Conservation (phyloP, 345 rosid genomes). For the Hypericum androsaemum region DNA sequence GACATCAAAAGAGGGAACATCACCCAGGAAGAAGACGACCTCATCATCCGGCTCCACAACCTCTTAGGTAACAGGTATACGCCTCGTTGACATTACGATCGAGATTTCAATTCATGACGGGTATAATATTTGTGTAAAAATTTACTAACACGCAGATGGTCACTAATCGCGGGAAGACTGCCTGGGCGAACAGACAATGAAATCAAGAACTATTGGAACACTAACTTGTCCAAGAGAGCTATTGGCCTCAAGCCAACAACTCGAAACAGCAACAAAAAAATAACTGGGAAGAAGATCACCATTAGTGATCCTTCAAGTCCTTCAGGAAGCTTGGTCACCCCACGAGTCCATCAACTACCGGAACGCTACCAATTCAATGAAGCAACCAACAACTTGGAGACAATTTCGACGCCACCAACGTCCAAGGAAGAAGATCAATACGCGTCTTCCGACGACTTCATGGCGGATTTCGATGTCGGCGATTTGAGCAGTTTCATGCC, state of each 20-base stretch:
- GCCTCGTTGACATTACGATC: background rate
- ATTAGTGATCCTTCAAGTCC: too few relatives aligned
- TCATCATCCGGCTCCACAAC: constrained; percentile 45
- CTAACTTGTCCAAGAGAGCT: constrained; percentile 34
- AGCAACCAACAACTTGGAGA: too few relatives aligned
- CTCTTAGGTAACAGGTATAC: constrained; percentile 54
- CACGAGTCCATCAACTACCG: too few relatives aligned
- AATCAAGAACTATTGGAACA: constrained; percentile 60
- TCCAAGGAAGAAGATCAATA: too few relatives aligned
- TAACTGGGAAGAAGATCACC: too few relatives aligned
- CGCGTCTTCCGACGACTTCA: too few relatives aligned
- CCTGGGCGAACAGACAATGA: constrained; percentile 69
- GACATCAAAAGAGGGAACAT: constrained; percentile 55
- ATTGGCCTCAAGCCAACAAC: background rate
- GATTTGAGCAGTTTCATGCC: too few relatives aligned
- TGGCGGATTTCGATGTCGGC: too few relatives aligned
- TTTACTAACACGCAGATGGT: constrained; percentile 31
- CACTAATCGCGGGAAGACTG: constrained; percentile 53
- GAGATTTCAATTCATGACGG: background rate
- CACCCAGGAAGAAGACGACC: constrained; percentile 43
- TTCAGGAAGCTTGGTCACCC: too few relatives aligned
- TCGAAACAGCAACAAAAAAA: too few relatives aligned
- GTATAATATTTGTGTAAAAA: background rate
- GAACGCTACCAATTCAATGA: too few relatives aligned
- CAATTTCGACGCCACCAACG: too few relatives aligned